Evolutionary conservation across 169 alveolate species (phyloP), one percentile per base, ranked within the genome.

Genomic region (Eimeria tenella): DNA sequence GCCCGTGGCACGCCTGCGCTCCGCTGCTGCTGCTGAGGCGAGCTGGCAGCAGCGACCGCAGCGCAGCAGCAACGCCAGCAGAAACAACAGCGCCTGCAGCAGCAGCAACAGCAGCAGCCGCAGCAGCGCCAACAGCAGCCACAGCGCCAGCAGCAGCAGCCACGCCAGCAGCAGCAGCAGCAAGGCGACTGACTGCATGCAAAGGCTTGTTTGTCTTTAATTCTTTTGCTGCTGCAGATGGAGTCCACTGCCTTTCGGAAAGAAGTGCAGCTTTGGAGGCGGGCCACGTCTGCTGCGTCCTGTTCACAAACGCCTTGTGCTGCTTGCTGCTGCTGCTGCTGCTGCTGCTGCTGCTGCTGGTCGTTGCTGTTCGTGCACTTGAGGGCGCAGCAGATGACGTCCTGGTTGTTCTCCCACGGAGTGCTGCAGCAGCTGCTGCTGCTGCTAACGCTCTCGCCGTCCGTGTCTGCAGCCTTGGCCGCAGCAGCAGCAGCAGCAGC

Each of bases 401-500:
- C 74, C 2, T 19, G 7, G 9, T 65, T 25, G 7, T 9, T 25
- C 21, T 65, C 74, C 74, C 74, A 65, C 23, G 74, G 74, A n/a
- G 21, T 65, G 74, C 74, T 65, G 74, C 74, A 19, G 74, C 21
- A 19, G 74, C 74, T 65, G 74, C 74, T 65, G 74, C 21, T 65
- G 74, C 21, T 65, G 74, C 74, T 65, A 17, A 9, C 21, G 74
- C 23, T 65, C 49, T 2, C 21, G 74, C 74, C 21, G 74, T 25
- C 4, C 49, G 17, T 42, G 21, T 65, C 74, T 10, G 49, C 53
- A 73, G 82, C 68, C 21, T 58, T 13, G 68, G 68, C 82, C 15
- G n/a, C 82, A 42, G 10, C 58, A 21, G 82, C 82, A 73, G 82
- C 82, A 73, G 82, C 82, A 73, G 82, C 50, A 21, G 82, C 50